Evolutionary conservation across 495 filamentous ascomycete species (phyloP).

Genomic region (Penicillium malachiteum): DNA sequence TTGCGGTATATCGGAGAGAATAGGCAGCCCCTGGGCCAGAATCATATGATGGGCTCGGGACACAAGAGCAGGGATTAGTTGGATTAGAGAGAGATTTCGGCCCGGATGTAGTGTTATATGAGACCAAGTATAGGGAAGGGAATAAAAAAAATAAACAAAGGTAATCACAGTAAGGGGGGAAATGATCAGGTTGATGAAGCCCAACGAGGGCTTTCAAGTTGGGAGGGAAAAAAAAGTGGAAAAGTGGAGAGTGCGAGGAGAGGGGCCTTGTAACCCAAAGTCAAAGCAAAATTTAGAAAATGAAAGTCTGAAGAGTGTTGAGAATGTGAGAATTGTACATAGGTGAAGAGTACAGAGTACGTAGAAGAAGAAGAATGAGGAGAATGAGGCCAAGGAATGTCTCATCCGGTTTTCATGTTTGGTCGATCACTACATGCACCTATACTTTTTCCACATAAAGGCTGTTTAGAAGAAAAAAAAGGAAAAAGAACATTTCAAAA

Average conservation of each 20-base stretch:
- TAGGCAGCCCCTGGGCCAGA: conserved; percentile 1
- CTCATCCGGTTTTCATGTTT: not conserved
- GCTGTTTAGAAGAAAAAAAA: too few relatives aligned
- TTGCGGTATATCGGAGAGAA: conserved; percentile 6
- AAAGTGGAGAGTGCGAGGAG: conserved; percentile 7
- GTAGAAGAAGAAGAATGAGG: too few relatives aligned
- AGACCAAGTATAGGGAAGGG: too few relatives aligned
- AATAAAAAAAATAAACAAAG: not conserved
- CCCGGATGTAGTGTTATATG: not conserved
- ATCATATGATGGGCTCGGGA: conserved; percentile 3
- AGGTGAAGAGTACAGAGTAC: not conserved
- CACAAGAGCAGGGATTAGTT: not conserved
- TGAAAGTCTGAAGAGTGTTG: not conserved
- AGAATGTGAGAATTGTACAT: not conserved
- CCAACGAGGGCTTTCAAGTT: not conserved
- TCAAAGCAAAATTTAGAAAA: not conserved
- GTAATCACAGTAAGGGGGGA: not conserved
- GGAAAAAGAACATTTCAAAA: too few relatives aligned
- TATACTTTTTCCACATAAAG: not conserved
- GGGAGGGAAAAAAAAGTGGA: conserved; percentile 5
- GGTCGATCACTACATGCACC: not conserved
- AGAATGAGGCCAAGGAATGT: not conserved
- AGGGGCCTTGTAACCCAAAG: too few relatives aligned
- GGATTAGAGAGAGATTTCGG: not conserved
- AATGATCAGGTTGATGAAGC: conserved; percentile 2